Percentiles rank a stretch among this genome's conserved stretches.
Conservation (phyloP, 805 yeast genomes). For the Ogataea polymorpha region DNA sequence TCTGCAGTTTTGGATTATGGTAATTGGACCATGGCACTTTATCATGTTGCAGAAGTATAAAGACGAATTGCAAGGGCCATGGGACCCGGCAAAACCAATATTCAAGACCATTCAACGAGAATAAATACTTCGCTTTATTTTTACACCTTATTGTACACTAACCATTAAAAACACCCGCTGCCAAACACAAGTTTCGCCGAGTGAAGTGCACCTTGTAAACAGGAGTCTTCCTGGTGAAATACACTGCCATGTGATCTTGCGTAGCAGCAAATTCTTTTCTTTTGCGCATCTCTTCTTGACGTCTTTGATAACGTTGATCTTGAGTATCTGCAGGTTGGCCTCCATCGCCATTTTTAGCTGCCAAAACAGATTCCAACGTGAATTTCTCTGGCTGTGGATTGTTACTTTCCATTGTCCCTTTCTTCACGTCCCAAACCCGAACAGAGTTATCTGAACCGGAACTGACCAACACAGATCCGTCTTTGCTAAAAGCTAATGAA, state of each 20-base stretch:
- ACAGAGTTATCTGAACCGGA: constrained; percentile 92
- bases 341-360: constrained; percentile 29
- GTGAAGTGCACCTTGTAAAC: constrained; percentile 92
- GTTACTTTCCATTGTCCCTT: constrained; percentile 75
- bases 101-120: constrained; percentile 34
- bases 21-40: constrained; percentile 69
- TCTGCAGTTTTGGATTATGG: constrained; percentile 44
- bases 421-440: constrained; percentile 93
- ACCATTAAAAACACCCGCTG: constrained; percentile 81
- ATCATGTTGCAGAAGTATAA: constrained; percentile 72
- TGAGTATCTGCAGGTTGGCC: constrained; percentile 21
- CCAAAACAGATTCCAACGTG: constrained; percentile 31
- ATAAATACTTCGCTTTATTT: constrained; percentile 2
- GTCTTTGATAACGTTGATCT: constrained; percentile 15
- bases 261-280: constrained; percentile 76
- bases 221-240: constrained; percentile 90
- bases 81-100: constrained; percentile 85
- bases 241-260: constrained; percentile 88
- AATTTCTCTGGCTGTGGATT: constrained; percentile 67
- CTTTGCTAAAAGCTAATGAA: constrained; percentile 79
- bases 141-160: constrained; percentile 19
- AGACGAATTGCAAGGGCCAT: constrained; percentile 85
- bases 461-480: constrained; percentile 85
- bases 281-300: constrained; percentile 46
- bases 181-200: constrained; percentile 82